These are phyloP conservation scores for Pythium brachiatum DNA, from an alignment of 352 stramenopile species.

Conservation along the genomic window DNA sequence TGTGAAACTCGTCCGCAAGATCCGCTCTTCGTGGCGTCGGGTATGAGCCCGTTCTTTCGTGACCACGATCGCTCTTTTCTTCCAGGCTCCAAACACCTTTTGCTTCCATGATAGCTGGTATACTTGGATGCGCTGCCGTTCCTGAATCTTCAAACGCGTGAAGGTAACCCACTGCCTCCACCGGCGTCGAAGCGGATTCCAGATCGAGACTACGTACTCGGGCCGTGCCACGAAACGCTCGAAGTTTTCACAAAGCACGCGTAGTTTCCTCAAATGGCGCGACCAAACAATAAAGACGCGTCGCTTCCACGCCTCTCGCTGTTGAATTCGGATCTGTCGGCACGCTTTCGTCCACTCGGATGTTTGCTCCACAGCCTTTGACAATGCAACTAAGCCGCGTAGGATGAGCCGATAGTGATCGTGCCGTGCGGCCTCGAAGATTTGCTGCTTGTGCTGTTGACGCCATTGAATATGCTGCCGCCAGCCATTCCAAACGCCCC, in stretches of 20 bases:
- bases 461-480: neutral
- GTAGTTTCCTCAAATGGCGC: neutral
- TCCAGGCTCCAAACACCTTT: slow-evolving; percentile 1
- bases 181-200: slow-evolving; percentile 14
- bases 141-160: neutral
- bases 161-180: slow-evolving; percentile 21
- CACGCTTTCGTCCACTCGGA: neutral
- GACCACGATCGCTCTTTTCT: neutral
- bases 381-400: slow-evolving; percentile 4
- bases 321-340: slow-evolving; percentile 8
- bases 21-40: neutral
- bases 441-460: slow-evolving; percentile 6
- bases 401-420: slow-evolving; percentile 1
- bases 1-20: neutral
- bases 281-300: slow-evolving; percentile 3
- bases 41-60: neutral
- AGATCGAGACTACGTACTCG: neutral
- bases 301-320: slow-evolving; percentile 5
- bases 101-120: neutral
- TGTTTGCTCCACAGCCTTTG: slow-evolving; percentile 5
- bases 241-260: neutral
- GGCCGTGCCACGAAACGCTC: neutral
- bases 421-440: neutral
- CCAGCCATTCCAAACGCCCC: slow-evolving; percentile 11
- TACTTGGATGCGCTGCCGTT: neutral